Base-by-base conservation (phyloP, 305 asterid genomes). In the Solanum hybrid region DNA sequence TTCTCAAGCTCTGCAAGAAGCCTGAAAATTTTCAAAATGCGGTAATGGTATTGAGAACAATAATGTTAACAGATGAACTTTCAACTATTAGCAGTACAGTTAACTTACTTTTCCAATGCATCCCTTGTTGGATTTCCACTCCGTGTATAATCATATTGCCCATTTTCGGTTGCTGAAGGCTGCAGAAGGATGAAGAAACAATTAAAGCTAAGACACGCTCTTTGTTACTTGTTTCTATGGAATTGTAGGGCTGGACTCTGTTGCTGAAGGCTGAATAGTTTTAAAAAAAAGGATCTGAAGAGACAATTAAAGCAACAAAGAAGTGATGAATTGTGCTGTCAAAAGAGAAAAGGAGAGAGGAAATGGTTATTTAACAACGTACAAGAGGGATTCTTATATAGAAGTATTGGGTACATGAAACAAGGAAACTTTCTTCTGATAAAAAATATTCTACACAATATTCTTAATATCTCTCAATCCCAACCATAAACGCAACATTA, bases 51-150 rank as follows among this genome's bases (percentile, higher is more conserved):
- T 89, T 82, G 87, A 91, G 72, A 75, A 79, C 89, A 27, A 88
- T 22, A 56, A 29, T 46, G 40, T 46, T 29, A 84, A 37, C 34
- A 37, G 7, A 79, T 79, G 34, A 37, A 46, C 87, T 85, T 66
- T 64, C 79, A 77, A 37, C 64, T 86, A 88, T 85, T 76, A 29
- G 87, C 88, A 91, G 56, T 32, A 60, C 88, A 86, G 79, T 87
- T 85, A 37, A 87, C 87, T 87, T 78, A 97, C 99, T 98, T 96
- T 92, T 97, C 98, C 82, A 97, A 89, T 27, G 88, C 96, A 91
- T 97, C 98, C 72, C 99, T 96, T 32, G 99, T 97, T 76, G 99
- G 99, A 93, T 97, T 97, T 88, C 99, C 99, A 90, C 99, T 94
- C 93, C 99, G 94, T 79, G 99, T 97, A 91, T 97, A 95, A 90